Evolutionary conservation across 2,329 filamentous ascomycete genomes (phyloP).

Genomic region (Whalleya microplaca): DNA sequence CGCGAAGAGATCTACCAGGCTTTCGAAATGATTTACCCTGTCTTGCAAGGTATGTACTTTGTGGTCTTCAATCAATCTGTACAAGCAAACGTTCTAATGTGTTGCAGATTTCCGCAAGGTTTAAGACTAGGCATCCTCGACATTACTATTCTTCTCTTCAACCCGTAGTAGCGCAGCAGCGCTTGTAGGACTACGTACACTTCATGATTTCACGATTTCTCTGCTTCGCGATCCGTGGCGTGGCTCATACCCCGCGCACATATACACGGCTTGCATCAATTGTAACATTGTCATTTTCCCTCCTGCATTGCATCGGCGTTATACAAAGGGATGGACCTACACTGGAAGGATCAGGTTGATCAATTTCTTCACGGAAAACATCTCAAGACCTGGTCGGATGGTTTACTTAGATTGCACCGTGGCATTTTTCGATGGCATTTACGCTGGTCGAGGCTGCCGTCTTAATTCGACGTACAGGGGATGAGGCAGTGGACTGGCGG

Average conservation of each 20-base stretch:
- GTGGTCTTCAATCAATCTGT: too few relatives aligned
- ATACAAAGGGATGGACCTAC: constrained; percentile 35
- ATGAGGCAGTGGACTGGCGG: constrained; percentile 3
- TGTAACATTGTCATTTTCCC: constrained; percentile 38
- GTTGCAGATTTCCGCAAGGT: constrained; percentile 60
- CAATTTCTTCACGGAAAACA: constrained; percentile 36
- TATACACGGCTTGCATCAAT: constrained; percentile 10
- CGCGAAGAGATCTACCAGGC: constrained; percentile 97
- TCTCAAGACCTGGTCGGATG: constrained; percentile 31
- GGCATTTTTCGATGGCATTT: constrained; percentile 44
- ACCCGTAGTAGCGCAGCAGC: constrained; percentile 11
- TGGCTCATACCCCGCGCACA: background rate
- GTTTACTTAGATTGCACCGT: constrained; percentile 38
- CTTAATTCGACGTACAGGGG: constrained; percentile 38
- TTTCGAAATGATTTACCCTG: constrained; percentile 96
- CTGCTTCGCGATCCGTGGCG: constrained; percentile 15
- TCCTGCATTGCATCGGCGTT: constrained; percentile 65
- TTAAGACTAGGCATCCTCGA: constrained; percentile 38
- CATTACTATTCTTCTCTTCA: constrained; percentile 6
- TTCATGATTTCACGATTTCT: constrained; percentile 38
- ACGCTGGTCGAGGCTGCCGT: constrained; percentile 47
- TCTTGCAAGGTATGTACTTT: constrained; percentile 73
- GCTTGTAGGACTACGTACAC: constrained; percentile 32
- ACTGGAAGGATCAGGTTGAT: constrained; percentile 31
- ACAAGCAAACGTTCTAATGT: constrained; percentile 2